A percentile compares a stretch with the other conserved stretches of the same genome.
phyloP scores from a whole-genome alignment of 139 green algal genomes.

The Dunaliella primolecta region DNA sequence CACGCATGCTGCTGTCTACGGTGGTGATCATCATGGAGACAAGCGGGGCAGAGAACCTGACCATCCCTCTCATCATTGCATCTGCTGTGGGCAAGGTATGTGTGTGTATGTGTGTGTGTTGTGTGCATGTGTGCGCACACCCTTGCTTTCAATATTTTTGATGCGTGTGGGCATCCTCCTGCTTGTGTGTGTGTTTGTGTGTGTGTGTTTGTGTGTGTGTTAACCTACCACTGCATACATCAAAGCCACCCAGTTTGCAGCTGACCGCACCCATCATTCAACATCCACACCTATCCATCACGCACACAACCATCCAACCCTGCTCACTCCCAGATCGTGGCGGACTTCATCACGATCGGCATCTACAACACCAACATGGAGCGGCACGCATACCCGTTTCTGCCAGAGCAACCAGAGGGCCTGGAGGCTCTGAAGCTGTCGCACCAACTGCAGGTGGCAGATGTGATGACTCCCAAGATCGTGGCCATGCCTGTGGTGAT shows the following conservation, averaged over 20 bases:
- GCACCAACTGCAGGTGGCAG: conserved; percentile 8
- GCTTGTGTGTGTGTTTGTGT: too few relatives aligned
- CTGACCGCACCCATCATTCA: too few relatives aligned
- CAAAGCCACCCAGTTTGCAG: too few relatives aligned
- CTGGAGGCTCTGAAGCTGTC: conserved; percentile 1
- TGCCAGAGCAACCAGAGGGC: conserved; percentile 2
- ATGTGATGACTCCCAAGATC: conserved; percentile 10
- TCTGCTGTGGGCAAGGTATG: conserved; percentile 66
- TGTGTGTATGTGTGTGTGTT: background rate
- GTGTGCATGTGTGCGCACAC: too few relatives aligned
- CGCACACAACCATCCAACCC: too few relatives aligned
- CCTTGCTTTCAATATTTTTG: too few relatives aligned
- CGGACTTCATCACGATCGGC: conserved; percentile 14
- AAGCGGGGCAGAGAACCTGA: conserved; percentile 59
- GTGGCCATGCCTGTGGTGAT: conserved; percentile 9
- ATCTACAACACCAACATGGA: conserved; percentile 32
- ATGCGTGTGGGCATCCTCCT: too few relatives aligned
- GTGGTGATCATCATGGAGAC: conserved; percentile 82
- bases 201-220: too few relatives aligned
- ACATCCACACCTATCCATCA: too few relatives aligned
- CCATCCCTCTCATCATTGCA: conserved; percentile 66
- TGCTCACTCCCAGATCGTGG: conserved; percentile 42
- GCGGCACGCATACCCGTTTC: conserved; percentile 28
- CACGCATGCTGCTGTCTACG: conserved; percentile 74
- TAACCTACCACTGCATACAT: too few relatives aligned